phyloP scores from a whole-genome alignment of 371 early-diverging fungal species.

The Rhizopus stolonifer region DNA sequence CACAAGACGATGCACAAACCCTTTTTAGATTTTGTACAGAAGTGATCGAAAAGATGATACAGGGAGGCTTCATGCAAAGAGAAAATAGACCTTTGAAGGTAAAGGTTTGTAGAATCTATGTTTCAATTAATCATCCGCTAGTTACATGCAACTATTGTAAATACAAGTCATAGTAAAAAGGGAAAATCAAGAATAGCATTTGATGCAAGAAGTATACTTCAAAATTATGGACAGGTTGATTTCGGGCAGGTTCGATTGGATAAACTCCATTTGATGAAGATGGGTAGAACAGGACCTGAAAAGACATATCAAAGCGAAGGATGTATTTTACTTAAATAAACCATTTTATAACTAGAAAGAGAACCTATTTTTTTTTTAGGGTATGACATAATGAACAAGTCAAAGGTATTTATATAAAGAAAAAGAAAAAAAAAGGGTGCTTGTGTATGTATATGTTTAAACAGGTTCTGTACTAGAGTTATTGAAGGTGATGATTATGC shows the following conservation, averaged over 20 bases:
- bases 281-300: conserved; percentile 27
- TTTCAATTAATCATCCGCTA: neutral
- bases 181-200: conserved; percentile 18
- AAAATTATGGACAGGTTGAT: conserved; percentile 24
- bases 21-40: conserved; percentile 23
- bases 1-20: conserved; percentile 27
- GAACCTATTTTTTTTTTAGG: no score
- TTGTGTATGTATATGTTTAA: no score
- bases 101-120: neutral
- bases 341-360: neutral
- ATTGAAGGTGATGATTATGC: conserved; percentile 10
- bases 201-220: conserved; percentile 35
- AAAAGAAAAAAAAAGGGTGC: conserved; percentile 1
- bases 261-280: conserved; percentile 39
- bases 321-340: conserved; percentile 16
- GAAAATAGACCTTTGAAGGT: conserved; percentile 40
- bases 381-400: no score
- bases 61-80: conserved; percentile 24
- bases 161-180: conserved; percentile 8
- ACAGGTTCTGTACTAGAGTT: no score
- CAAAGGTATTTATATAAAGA: conserved; percentile 3
- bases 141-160: conserved; percentile 14
- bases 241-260: conserved; percentile 28
- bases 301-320: conserved; percentile 37
- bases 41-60: conserved; percentile 24